These are phyloP conservation scores for Eucalyptus melliodora DNA, from an alignment of 345 rosid species.

Conservation along the genomic window DNA sequence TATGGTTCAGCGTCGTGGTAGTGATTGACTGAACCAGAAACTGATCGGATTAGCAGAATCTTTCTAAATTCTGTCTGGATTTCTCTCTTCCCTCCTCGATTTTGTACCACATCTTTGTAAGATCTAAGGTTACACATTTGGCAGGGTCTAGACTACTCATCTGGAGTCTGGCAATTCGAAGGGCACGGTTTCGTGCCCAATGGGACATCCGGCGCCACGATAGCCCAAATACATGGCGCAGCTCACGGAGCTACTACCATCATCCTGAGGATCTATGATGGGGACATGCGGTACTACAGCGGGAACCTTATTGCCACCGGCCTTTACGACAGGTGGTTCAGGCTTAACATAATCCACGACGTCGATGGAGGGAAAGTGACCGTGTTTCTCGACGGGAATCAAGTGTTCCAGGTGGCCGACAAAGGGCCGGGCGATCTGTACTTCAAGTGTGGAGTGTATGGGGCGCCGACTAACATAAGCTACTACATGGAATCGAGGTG, in stretches of 20 bases:
- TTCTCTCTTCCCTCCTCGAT: neutral
- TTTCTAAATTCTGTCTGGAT: neutral
- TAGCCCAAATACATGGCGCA: conserved; percentile 26
- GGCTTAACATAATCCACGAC: conserved; percentile 11
- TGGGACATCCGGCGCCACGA: conserved; percentile 14
- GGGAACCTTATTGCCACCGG: conserved; percentile 1
- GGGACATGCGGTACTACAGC: conserved; percentile 8
- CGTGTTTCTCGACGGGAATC: conserved; percentile 12
- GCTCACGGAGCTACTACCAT: conserved; percentile 4
- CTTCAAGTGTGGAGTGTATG: conserved; percentile 26
- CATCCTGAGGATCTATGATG: conserved; percentile 21
- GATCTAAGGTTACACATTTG: neutral
- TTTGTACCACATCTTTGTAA: neutral
- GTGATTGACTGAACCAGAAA: neutral
- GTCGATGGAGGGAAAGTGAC: conserved; percentile 2
- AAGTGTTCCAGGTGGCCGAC: neutral
- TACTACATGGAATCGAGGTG: conserved; percentile 23
- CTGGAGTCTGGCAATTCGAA: conserved; percentile 38
- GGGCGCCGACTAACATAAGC: neutral
- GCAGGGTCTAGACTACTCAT: conserved; percentile 20
- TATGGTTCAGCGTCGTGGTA: rapidly evolving
- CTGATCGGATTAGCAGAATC: neutral
- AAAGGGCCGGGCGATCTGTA: conserved; percentile 6
- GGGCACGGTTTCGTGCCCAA: conserved; percentile 17
- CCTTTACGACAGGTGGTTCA: conserved; percentile 7